A percentile compares a stretch with the other conserved stretches of the same genome.
These are phyloP conservation scores for Tritrichomonas musculus DNA, from an alignment of 208 protist species.

Conservation along the genomic window DNA sequence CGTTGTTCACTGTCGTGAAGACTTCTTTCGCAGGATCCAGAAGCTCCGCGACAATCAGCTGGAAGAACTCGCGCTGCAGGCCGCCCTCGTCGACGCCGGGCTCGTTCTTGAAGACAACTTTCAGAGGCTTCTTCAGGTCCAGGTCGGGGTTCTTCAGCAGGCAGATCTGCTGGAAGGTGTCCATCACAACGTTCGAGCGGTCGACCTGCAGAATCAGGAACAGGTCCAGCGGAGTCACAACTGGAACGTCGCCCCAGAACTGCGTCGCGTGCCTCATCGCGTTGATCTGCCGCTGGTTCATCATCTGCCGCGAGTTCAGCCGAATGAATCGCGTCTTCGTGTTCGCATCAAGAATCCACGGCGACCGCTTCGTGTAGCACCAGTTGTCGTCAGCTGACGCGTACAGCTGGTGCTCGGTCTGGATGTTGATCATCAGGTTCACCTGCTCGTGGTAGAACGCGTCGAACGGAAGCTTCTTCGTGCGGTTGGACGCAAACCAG, in stretches of 20 bases:
- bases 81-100: conserved; percentile 85
- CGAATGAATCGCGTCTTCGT: background rate
- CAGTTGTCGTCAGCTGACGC: background rate
- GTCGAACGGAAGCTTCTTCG: background rate
- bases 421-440: background rate
- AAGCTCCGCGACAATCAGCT: conserved; percentile 73
- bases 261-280: background rate
- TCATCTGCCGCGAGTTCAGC: background rate
- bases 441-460: background rate
- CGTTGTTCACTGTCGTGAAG: conserved; percentile 64
- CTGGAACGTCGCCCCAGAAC: background rate
- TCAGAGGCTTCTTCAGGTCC: conserved; percentile 71
- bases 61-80: conserved; percentile 88
- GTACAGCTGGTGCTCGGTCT: background rate
- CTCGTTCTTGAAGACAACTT: conserved; percentile 73
- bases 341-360: background rate
- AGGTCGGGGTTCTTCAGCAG: background rate
- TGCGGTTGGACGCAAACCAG: background rate
- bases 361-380: background rate
- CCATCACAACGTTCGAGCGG: background rate
- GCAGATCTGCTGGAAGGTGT: background rate
- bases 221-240: background rate
- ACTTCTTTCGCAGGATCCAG: conserved; percentile 74
- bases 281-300: background rate
- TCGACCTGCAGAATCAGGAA: background rate